Evolutionary conservation across 495 filamentous ascomycete genomes (phyloP).

Genomic region (Hyaloscypha finlandica): DNA sequence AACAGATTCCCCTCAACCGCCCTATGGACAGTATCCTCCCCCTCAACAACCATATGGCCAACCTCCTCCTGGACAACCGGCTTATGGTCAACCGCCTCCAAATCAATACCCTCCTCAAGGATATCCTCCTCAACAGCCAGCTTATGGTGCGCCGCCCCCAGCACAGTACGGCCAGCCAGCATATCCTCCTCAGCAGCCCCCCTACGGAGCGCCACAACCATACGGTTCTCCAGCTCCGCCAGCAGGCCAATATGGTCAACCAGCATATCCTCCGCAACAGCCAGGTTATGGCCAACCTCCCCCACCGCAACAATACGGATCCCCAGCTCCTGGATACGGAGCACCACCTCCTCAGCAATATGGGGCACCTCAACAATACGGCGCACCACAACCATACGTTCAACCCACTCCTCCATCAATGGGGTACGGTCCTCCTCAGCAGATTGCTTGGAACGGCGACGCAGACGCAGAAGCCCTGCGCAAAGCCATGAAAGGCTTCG

Average conservation of each 20-base stretch:
- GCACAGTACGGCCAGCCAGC: conserved; percentile 7
- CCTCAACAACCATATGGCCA: background rate
- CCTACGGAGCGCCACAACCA: conserved; percentile 32
- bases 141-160: conserved; percentile 27
- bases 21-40: conserved; percentile 17
- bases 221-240: conserved; percentile 29
- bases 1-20: conserved; percentile 28
- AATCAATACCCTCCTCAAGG: conserved; percentile 7
- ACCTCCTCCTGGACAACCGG: conserved; percentile 23
- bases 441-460: conserved; percentile 63
- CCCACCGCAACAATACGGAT: conserved; percentile 29
- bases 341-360: conserved; percentile 40
- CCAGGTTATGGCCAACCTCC: conserved; percentile 37
- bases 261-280: conserved; percentile 30
- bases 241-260: conserved; percentile 20
- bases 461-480: conserved; percentile 69
- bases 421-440: conserved; percentile 63
- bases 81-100: conserved; percentile 25
- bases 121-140: conserved; percentile 17
- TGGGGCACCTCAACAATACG: conserved; percentile 47
- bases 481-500: conserved; percentile 88
- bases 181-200: conserved; percentile 23
- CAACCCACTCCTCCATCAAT: conserved; percentile 56
- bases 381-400: conserved; percentile 42
- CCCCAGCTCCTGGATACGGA: conserved; percentile 36